These are phyloP conservation scores for Mycena crocata DNA, from an alignment of 768 basidiomycete genomes.

Conservation along the genomic window DNA sequence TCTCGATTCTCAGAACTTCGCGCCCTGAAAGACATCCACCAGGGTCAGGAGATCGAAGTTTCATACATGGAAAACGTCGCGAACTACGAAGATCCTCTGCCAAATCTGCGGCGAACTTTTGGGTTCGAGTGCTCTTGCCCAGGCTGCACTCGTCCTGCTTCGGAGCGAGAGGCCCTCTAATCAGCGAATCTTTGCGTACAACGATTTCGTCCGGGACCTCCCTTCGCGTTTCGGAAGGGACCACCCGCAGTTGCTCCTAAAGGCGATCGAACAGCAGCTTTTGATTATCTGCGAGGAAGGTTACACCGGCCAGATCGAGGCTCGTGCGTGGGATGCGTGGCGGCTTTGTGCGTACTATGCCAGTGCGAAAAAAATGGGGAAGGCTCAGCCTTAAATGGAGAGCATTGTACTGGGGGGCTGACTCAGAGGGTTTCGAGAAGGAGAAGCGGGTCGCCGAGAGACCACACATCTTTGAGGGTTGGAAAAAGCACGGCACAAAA, in stretches of 20 bases:
- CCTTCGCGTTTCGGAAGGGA: not conserved
- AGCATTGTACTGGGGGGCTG: not conserved
- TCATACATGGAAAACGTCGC: not conserved
- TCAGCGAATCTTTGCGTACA: not conserved
- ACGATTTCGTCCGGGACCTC: not conserved
- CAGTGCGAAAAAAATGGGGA: not conserved
- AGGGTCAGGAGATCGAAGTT: constrained; percentile 6
- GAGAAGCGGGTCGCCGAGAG: not conserved
- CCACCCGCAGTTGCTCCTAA: not conserved
- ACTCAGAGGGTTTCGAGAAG: not conserved
- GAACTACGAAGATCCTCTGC: not conserved
- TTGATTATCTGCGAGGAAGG: not conserved
- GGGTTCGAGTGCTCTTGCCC: constrained; percentile 1
- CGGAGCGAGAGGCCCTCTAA: not conserved
- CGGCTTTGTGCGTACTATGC: not conserved
- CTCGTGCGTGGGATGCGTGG: not conserved
- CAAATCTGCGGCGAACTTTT: not conserved
- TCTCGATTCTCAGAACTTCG: not conserved
- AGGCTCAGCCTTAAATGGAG: not conserved
- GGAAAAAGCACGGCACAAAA: not conserved
- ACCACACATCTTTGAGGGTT: not conserved
- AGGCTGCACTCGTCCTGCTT: not conserved
- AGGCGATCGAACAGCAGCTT: not conserved
- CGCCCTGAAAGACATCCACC: not conserved
- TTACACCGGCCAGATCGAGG: not conserved